These are phyloP conservation scores for Yarrowia sp. DNA, from an alignment of 805 yeast genomes.

Conservation along the genomic window DNA sequence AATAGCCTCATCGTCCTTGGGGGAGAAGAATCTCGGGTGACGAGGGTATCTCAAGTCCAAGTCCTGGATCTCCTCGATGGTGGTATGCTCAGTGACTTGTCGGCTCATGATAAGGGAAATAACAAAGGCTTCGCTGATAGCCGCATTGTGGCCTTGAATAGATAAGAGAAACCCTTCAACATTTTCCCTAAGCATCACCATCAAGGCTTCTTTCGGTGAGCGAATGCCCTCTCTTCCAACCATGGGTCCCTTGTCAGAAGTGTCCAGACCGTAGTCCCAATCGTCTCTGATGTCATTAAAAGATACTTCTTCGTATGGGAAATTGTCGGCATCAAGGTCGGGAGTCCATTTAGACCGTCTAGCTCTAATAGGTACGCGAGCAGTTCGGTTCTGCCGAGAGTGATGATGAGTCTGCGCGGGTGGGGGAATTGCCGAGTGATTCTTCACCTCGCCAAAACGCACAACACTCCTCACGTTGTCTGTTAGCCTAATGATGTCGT, in stretches of 20 bases:
- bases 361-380: too few species aligned
- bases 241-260: neutral
- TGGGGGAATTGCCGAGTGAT: too few species aligned
- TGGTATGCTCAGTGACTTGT: neutral
- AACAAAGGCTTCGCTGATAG: neutral
- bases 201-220: neutral
- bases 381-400: too few species aligned
- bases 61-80: neutral
- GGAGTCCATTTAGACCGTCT: too few species aligned
- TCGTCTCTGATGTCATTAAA: slow-evolving; percentile 4
- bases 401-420: too few species aligned
- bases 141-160: neutral
- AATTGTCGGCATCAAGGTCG: neutral
- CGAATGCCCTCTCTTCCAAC: neutral
- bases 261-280: neutral
- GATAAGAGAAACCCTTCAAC: neutral
- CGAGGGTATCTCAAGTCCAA: slow-evolving; percentile 12
- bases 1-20: slow-evolving; percentile 1
- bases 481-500: too few species aligned
- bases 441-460: too few species aligned
- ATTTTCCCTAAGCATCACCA: neutral
- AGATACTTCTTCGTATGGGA: neutral
- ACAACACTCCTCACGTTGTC: too few species aligned
- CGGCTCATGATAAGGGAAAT: slow-evolving; percentile 6
- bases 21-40: slow-evolving; percentile 22